A percentile compares a stretch with the other conserved stretches of the same genome.
Evolutionary conservation across 441 rosid genomes (phyloP).

Genomic region (Arabidopsis hybrid): DNA sequence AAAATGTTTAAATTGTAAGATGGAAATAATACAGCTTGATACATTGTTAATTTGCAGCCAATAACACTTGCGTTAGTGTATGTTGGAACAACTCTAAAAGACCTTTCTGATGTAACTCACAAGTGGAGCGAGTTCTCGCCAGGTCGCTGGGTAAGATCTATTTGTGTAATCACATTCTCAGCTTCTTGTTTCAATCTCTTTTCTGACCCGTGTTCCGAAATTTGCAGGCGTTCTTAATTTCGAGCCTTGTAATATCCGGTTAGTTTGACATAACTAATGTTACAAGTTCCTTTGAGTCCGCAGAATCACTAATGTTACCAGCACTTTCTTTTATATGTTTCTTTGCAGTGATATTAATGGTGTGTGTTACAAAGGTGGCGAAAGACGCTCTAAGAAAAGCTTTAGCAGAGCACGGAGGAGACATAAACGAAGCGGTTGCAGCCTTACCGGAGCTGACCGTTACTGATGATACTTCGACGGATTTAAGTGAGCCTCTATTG

Average conservation of each 20-base stretch:
- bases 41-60: slow-evolving; percentile 61
- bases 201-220: slow-evolving; percentile 23
- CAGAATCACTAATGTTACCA: not conserved
- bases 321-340: slow-evolving; percentile 12
- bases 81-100: slow-evolving; percentile 92
- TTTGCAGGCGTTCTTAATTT: slow-evolving; percentile 69
- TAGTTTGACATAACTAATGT: not conserved
- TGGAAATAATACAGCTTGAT: slow-evolving; percentile 25
- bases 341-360: slow-evolving; percentile 75
- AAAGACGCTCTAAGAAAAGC: slow-evolving; percentile 91
- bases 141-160: slow-evolving; percentile 74
- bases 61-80: slow-evolving; percentile 93
- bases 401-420: slow-evolving; percentile 79
- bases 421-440: slow-evolving; percentile 49
- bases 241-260: slow-evolving; percentile 83
- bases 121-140: slow-evolving; percentile 91
- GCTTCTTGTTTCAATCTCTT: not conserved
- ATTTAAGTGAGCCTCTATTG: slow-evolving; percentile 75
- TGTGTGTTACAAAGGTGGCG: slow-evolving; percentile 88
- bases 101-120: slow-evolving; percentile 93
- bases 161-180: not conserved
- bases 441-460: slow-evolving; percentile 56
- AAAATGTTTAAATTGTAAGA: not conserved
- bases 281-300: not conserved
- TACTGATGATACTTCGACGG: slow-evolving; percentile 48